Evolutionary conservation across 495 filamentous ascomycete genomes (phyloP).

Genomic region (Mycothermus thermophilus): DNA sequence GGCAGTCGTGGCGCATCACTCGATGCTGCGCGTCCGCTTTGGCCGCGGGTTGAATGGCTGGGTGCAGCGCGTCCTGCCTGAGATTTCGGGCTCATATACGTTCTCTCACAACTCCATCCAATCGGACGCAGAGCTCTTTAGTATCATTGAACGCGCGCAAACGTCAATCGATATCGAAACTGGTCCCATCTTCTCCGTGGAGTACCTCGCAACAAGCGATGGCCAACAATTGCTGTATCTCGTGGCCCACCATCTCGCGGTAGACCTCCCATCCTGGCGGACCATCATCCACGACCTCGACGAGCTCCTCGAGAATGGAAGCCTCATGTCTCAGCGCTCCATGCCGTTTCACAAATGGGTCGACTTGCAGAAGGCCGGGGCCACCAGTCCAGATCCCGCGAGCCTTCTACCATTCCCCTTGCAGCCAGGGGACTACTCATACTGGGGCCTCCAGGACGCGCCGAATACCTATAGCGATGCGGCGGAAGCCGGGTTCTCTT

Average conservation of each 20-base stretch:
- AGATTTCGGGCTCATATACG: slow-evolving; percentile 26
- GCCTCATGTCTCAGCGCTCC: slow-evolving; percentile 22
- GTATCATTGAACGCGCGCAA: slow-evolving; percentile 25
- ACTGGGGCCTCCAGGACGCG: slow-evolving; percentile 33
- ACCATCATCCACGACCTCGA: slow-evolving; percentile 55
- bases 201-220: slow-evolving; percentile 38
- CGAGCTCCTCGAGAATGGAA: slow-evolving; percentile 41
- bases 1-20: slow-evolving; percentile 46
- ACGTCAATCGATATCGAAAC: slow-evolving; percentile 26
- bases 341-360: slow-evolving; percentile 56
- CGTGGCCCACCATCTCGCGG: slow-evolving; percentile 51
- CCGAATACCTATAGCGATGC: slow-evolving; percentile 34
- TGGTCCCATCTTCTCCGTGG: slow-evolving; percentile 34
- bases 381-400: slow-evolving; percentile 13
- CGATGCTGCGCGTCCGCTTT: slow-evolving; percentile 64
- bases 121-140: slow-evolving; percentile 27
- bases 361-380: slow-evolving; percentile 24
- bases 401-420: slow-evolving; percentile 19
- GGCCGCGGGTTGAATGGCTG: slow-evolving; percentile 22
- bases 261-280: slow-evolving; percentile 60
- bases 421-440: slow-evolving; percentile 25
- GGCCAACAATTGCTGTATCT: slow-evolving; percentile 44
- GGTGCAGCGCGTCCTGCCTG: slow-evolving; percentile 28
- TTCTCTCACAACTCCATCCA: slow-evolving; percentile 22
- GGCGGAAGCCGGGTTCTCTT: slow-evolving; percentile 24